phyloP scores from a whole-genome alignment of 2,329 filamentous ascomycete genomes.

The Stenocarpella maydis region DNA sequence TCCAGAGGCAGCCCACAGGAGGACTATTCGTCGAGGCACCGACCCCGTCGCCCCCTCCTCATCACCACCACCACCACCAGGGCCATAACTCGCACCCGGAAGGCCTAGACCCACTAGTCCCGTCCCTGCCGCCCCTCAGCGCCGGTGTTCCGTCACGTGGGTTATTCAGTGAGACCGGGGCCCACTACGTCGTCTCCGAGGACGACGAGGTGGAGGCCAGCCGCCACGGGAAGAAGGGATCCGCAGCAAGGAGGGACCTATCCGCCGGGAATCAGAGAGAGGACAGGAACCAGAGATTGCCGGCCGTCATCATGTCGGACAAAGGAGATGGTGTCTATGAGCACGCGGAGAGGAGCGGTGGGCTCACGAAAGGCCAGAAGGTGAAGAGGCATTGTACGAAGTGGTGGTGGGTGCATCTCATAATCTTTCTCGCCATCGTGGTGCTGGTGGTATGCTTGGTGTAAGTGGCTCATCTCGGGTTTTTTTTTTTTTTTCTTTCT shows the following conservation, averaged over 20 bases:
- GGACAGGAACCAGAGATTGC: not conserved
- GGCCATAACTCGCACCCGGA: not conserved
- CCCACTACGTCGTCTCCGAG: not conserved
- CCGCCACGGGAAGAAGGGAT: not conserved
- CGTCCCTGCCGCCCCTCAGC: not conserved
- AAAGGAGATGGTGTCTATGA: constrained; percentile 22
- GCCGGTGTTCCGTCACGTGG: constrained; percentile 17
- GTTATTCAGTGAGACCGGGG: constrained; percentile 7
- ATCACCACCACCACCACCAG: not conserved
- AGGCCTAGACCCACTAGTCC: constrained; percentile 10
- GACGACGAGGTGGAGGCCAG: not conserved
- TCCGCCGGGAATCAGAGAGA: not conserved
- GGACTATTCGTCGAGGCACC: constrained; percentile 14
- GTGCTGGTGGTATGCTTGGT: constrained; percentile 65
- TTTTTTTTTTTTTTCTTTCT: no score
- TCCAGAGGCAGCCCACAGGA: constrained; percentile 20
- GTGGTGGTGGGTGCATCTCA: constrained; percentile 70
- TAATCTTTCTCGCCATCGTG: constrained; percentile 57
- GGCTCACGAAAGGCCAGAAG: constrained; percentile 40
- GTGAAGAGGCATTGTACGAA: constrained; percentile 56
- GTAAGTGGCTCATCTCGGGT: constrained; percentile 60
- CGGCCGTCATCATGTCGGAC: constrained; percentile 32
- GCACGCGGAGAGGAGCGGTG: constrained; percentile 5
- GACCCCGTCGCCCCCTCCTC: constrained; percentile 1
- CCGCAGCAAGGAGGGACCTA: not conserved